Conservation (phyloP, 805 yeast genomes). For the Maudiozyma bulderi region DNA sequence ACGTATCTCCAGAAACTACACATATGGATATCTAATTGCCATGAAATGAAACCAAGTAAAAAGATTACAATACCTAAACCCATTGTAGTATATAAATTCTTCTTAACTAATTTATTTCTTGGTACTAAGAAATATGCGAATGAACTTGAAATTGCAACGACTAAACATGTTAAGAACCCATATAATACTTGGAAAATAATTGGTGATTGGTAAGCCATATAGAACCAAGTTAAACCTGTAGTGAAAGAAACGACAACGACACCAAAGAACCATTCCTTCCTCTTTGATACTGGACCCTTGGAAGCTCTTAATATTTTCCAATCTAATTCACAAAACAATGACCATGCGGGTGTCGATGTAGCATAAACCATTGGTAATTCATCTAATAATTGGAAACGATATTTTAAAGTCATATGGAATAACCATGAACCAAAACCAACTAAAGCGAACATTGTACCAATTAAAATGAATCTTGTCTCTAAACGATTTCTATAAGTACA, state of each 20-base stretch:
- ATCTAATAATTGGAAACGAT: constrained; percentile 84
- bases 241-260: constrained; percentile 44
- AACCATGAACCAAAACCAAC: constrained; percentile 94
- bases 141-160: constrained; percentile 50
- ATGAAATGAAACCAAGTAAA: constrained; percentile 63
- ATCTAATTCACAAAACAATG: constrained; percentile 48
- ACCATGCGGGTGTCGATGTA: constrained; percentile 90
- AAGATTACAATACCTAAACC: constrained; percentile 52
- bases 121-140: constrained; percentile 32
- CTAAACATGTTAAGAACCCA: constrained; percentile 64
- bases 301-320: constrained; percentile 26
- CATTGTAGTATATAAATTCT: constrained; percentile 48
- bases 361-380: constrained; percentile 98
- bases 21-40: constrained; percentile 83
- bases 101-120: constrained; percentile 36
- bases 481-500: constrained; percentile 51
- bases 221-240: constrained; percentile 54
- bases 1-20: constrained; percentile 49
- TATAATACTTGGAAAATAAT: constrained; percentile 83
- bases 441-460: constrained; percentile 69
- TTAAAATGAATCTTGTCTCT: constrained; percentile 61
- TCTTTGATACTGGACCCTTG: constrained; percentile 3
- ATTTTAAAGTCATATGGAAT: constrained; percentile 90
- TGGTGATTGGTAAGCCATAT: constrained; percentile 69
- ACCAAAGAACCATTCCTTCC: constrained; percentile 33